Percentiles rank a stretch among this genome's conserved stretches.
These are phyloP conservation scores for Claviceps paspali DNA, from an alignment of 2,329 filamentous ascomycete species.

Conservation along the genomic window DNA sequence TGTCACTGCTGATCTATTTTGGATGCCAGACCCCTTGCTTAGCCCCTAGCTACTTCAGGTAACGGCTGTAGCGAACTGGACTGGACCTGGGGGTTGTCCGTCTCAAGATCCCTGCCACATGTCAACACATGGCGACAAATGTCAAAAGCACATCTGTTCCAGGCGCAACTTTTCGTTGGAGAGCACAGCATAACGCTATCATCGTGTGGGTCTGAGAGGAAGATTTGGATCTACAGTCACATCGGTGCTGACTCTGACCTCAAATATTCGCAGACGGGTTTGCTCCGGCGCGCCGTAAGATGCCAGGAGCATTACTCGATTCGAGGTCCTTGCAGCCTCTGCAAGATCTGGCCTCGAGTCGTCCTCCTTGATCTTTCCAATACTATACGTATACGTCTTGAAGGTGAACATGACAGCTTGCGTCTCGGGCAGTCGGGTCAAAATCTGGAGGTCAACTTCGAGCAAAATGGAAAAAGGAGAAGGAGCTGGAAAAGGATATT, in stretches of 20 bases:
- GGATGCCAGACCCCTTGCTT: too few relatives aligned
- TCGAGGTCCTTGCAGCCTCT: constrained; percentile 35
- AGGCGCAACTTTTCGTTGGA: too few relatives aligned
- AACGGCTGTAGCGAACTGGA: neutral
- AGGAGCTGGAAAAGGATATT: neutral
- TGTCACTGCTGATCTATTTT: too few relatives aligned
- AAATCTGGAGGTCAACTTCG: constrained; percentile 35
- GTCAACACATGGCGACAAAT: neutral
- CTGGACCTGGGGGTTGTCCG: neutral
- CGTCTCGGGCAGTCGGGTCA: constrained; percentile 32
- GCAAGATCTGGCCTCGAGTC: constrained; percentile 30
- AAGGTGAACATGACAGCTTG: constrained; percentile 36
- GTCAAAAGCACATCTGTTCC: too few relatives aligned
- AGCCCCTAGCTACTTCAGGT: neutral
- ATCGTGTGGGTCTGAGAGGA: too few relatives aligned
- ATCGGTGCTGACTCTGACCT: constrained; percentile 11
- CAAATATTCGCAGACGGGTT: constrained; percentile 30
- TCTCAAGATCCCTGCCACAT: neutral
- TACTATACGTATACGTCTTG: constrained; percentile 37
- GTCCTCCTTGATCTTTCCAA: constrained; percentile 32
- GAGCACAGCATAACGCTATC: neutral
- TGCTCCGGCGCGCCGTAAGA: constrained; percentile 33
- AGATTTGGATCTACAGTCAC: too few relatives aligned
- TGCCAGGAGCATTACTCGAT: constrained; percentile 34
- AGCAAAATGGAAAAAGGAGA: constrained; percentile 18